Percentiles rank a stretch among this genome's conserved stretches.
Conservation (phyloP, 306 rosid genomes). For the Cucurbita pepo region DNA sequence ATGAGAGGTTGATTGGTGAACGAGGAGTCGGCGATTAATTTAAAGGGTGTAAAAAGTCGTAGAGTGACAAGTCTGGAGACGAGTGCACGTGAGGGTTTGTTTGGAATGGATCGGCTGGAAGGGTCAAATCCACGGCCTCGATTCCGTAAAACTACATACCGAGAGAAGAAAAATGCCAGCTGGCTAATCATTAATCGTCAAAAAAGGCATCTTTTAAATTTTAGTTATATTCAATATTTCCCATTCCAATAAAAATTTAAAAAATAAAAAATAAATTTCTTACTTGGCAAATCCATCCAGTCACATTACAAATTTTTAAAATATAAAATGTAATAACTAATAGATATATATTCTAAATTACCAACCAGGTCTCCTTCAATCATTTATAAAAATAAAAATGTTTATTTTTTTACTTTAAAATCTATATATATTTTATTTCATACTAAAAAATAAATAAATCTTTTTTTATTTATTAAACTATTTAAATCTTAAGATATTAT, state of each 20-base stretch:
- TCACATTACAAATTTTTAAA: too few relatives aligned
- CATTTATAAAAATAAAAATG: too few relatives aligned
- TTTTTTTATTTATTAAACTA: neutral
- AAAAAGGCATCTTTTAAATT: conserved; percentile 6
- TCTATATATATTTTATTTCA: too few relatives aligned
- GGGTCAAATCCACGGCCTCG: conserved; percentile 5
- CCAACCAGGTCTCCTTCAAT: too few relatives aligned
- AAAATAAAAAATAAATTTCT: neutral
- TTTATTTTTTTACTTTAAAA: too few relatives aligned
- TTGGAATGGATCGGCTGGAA: neutral
- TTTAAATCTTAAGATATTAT: too few relatives aligned
- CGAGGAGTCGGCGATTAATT: neutral
- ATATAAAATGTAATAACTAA: too few relatives aligned
- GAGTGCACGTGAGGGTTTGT: conserved; percentile 1
- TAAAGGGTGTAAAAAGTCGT: neutral
- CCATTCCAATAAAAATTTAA: neutral
- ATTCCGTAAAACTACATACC: neutral
- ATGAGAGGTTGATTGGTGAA: neutral
- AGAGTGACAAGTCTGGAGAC: neutral
- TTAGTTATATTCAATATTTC: neutral
- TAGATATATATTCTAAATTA: too few relatives aligned
- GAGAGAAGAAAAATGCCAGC: conserved; percentile 2
- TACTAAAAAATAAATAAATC: too few relatives aligned
- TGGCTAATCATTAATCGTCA: conserved; percentile 3
- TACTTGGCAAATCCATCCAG: neutral